A percentile compares a stretch with the other conserved stretches of the same genome.
These are phyloP conservation scores for Phoma sp. DNA, from an alignment of 2,329 filamentous ascomycete species.

Conservation along the genomic window DNA sequence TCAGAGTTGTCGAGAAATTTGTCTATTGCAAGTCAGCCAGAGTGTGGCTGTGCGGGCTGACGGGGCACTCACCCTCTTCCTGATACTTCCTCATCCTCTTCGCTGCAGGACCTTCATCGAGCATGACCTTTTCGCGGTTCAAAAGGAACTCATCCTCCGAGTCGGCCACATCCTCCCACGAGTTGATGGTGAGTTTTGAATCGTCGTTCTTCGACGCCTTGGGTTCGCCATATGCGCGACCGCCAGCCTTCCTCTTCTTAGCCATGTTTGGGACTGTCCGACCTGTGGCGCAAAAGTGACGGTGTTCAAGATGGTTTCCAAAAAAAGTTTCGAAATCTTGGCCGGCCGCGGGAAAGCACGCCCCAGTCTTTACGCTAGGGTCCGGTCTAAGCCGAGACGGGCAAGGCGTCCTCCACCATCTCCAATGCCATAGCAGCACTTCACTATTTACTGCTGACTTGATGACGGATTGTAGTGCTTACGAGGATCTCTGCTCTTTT, in stretches of 20 bases:
- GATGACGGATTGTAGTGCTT: conserved; percentile 9
- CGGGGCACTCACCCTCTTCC: conserved; percentile 63
- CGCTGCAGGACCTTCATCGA: conserved; percentile 79
- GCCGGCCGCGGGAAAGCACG: conserved; percentile 29
- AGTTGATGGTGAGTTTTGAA: conserved; percentile 64
- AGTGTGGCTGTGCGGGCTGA: background rate
- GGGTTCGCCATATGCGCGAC: conserved; percentile 49
- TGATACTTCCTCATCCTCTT: conserved; percentile 76
- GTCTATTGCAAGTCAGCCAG: conserved; percentile 50
- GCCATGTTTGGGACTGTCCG: conserved; percentile 50
- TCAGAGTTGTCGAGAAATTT: conserved; percentile 64
- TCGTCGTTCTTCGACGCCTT: conserved; percentile 44
- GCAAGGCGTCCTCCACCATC: conserved; percentile 3
- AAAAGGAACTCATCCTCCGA: conserved; percentile 94
- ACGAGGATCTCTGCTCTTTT: background rate
- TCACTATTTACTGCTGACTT: background rate
- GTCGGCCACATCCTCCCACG: conserved; percentile 85
- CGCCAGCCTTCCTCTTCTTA: conserved; percentile 72
- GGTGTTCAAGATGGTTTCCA: conserved; percentile 1
- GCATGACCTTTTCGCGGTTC: conserved; percentile 81
- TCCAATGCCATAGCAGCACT: conserved; percentile 4
- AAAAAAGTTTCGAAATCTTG: conserved; percentile 35
- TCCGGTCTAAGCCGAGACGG: background rate
- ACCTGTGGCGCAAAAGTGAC: conserved; percentile 11
- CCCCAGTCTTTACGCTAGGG: conserved; percentile 9